phyloP scores from a whole-genome alignment of 2,329 filamentous ascomycete species.

The Emmonsiellopsis sp. region DNA sequence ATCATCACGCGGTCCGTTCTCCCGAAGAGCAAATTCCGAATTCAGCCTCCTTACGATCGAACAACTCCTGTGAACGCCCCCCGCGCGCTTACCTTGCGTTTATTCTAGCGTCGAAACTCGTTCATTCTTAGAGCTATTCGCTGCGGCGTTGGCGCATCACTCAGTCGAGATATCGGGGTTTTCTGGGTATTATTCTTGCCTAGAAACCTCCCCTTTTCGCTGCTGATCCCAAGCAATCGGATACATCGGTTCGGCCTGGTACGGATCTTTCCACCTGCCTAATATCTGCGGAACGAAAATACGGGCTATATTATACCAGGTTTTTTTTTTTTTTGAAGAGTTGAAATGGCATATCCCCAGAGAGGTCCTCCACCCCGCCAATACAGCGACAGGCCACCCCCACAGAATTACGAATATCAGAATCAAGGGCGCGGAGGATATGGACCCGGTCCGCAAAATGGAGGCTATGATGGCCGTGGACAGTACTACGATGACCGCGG shows the following conservation, averaged over 20 bases:
- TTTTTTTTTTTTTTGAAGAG: background rate
- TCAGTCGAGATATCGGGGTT: too few species aligned
- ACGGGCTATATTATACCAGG: background rate
- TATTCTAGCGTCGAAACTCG: too few species aligned
- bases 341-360: constrained; percentile 29
- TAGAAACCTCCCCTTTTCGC: too few species aligned
- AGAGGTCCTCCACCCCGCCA: constrained; percentile 25
- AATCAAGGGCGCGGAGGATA: constrained; percentile 18
- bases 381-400: constrained; percentile 14
- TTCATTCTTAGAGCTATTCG: too few species aligned
- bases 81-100: too few species aligned
- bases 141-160: too few species aligned
- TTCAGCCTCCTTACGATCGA: too few species aligned
- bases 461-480: constrained; percentile 19
- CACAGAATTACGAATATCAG: constrained; percentile 15
- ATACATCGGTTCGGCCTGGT: too few species aligned
- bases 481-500: constrained; percentile 15
- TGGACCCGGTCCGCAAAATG: constrained; percentile 18
- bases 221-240: too few species aligned
- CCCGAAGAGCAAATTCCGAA: background rate
- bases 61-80: too few species aligned
- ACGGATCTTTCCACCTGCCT: background rate
- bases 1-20: background rate
- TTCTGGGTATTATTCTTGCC: too few species aligned
- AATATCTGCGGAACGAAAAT: background rate